Base-by-base conservation (phyloP, 345 rosid genomes). In the Tarenaya hassleriana region DNA sequence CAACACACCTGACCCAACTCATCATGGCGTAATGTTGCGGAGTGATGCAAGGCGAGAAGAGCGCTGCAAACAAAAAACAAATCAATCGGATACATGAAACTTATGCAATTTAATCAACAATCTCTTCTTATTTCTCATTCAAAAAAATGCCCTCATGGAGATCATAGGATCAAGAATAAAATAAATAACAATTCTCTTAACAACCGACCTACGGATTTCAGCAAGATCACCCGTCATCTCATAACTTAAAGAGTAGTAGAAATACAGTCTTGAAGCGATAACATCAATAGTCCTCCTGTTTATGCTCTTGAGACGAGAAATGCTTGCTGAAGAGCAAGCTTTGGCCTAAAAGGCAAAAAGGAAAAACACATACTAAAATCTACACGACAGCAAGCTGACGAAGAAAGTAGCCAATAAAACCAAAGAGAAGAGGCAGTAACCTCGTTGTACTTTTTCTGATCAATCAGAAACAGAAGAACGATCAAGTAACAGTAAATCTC, bases 161-260 rank as follows among this genome's bases (percentile, higher is more conserved):
- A 20, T 19, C 24, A 42, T 35, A 47, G 0, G 18, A 34, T 20
- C 39, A 62, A 45, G 55, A 21, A 10, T 7, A 1, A 51, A 38
- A 40, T 2, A 34, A 56, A 19, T 29, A 57, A 44, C 44, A 10
- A 46, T 43, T 40, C 42, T 40, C 14, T 42, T 24, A 50, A 19
- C 49, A 19, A 56, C 87, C 64, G 51, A 92, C 94, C 94, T 75
- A 16, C 94, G 74, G 19, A 88, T 83, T 69, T 81, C 88, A 60
- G 95, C 84, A 70, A 92, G 94, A 64, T 84, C 83, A 31, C 86
- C 94, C 0, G 90, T 76, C 14, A 74, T 80, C 73, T 88, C 95
- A 50, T 83, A 84, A 62, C 98, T 79, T 67, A 79, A 80, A 8
- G 96, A 87, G 60, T 83, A 92, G 48, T 84, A 88, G 52, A 83